These are phyloP conservation scores for Talaromyces proteolyticus DNA, from an alignment of 495 filamentous ascomycete species.

Conservation along the genomic window DNA sequence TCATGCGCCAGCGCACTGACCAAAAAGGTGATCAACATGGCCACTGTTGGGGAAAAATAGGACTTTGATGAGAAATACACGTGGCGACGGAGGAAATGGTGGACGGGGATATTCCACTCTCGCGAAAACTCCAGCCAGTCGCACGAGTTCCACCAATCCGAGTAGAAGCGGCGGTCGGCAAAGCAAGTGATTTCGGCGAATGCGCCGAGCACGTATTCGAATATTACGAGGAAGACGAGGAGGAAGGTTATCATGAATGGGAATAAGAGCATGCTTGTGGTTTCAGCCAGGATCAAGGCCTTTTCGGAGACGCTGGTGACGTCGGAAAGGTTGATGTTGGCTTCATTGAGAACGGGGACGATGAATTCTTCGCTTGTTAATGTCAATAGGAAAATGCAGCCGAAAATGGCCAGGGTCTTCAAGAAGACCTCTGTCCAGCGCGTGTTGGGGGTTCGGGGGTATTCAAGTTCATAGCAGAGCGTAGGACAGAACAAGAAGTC, in stretches of 20 bases:
- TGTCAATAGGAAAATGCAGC: slow-evolving; percentile 92
- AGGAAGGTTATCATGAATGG: slow-evolving; percentile 97
- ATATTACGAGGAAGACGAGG: slow-evolving; percentile 93
- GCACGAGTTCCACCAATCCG: slow-evolving; percentile 84
- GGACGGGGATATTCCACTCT: slow-evolving; percentile 98
- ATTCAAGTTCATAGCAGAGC: slow-evolving; percentile 95
- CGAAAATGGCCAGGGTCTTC: slow-evolving; percentile 88
- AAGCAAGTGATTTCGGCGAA: slow-evolving; percentile 93
- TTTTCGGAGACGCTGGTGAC: slow-evolving; percentile 56
- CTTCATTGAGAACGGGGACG: slow-evolving; percentile 78
- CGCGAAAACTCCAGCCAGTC: slow-evolving; percentile 86
- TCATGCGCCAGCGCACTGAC: slow-evolving; percentile 88
- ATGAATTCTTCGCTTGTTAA: slow-evolving; percentile 94
- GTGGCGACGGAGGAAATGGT: slow-evolving; percentile 91
- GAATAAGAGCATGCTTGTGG: slow-evolving; percentile 89
- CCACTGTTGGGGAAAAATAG: slow-evolving; percentile 68
- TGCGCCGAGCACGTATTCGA: slow-evolving; percentile 92
- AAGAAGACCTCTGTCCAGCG: slow-evolving; percentile 78
- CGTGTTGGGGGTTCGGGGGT: slow-evolving; percentile 69
- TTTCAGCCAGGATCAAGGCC: slow-evolving; percentile 77
- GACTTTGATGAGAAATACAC: slow-evolving; percentile 79
- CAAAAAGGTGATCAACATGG: slow-evolving; percentile 88
- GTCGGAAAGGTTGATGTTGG: slow-evolving; percentile 56
- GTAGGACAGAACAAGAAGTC: slow-evolving; percentile 93
- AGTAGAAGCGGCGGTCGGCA: slow-evolving; percentile 92